Evolutionary conservation across 768 basidiomycete genomes (phyloP).

Genomic region (Boletellus ananas): DNA sequence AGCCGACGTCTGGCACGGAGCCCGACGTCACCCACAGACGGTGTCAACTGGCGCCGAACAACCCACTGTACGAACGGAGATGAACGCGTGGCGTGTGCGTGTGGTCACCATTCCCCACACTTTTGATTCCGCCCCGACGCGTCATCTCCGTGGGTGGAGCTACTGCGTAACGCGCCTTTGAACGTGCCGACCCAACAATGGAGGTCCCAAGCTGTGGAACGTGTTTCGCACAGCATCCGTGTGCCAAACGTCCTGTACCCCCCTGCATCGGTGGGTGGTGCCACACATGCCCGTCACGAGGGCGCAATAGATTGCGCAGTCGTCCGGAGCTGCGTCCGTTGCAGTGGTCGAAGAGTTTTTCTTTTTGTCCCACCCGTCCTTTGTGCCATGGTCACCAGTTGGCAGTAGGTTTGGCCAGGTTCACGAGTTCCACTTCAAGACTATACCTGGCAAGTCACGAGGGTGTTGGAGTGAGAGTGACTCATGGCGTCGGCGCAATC

Average conservation of each 20-base stretch:
- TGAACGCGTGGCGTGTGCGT: conserved; percentile 1
- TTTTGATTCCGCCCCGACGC: conserved; percentile 3
- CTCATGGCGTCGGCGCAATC: conserved; percentile 13
- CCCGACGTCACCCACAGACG: background rate
- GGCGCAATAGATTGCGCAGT: background rate
- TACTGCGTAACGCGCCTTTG: background rate
- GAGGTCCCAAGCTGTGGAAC: background rate
- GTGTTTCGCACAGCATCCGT: conserved; percentile 4
- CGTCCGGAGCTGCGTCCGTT: background rate
- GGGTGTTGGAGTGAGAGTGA: background rate
- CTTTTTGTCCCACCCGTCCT: background rate
- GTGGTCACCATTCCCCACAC: conserved; percentile 10
- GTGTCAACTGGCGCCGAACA: background rate
- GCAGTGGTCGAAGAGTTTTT: background rate
- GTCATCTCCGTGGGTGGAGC: conserved; percentile 1
- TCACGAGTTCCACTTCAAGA: background rate
- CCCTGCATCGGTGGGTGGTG: background rate
- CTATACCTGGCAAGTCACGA: conserved; percentile 7
- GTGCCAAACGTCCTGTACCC: background rate
- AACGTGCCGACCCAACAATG: conserved; percentile 5
- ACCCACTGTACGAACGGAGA: background rate
- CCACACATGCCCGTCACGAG: background rate
- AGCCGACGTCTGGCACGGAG: too few species aligned
- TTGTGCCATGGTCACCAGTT: background rate
- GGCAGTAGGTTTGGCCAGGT: conserved; percentile 3